phyloP scores from a whole-genome alignment of 2,329 filamentous ascomycete genomes.

The Venturia oleaginea region DNA sequence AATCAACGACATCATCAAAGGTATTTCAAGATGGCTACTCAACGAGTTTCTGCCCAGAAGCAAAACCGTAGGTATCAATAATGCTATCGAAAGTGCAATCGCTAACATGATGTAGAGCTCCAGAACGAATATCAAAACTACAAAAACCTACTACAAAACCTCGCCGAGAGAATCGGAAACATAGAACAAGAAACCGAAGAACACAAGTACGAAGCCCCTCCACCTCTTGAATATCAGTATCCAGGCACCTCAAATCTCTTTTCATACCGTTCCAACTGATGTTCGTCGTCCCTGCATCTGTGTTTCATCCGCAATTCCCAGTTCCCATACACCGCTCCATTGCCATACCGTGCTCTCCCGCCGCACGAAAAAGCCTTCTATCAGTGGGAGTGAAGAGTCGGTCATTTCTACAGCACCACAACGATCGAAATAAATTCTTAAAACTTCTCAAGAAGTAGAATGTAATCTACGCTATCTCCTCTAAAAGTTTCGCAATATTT shows the following conservation, averaged over 20 bases:
- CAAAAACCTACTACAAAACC: conserved; percentile 71
- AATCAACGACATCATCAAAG: conserved; percentile 5
- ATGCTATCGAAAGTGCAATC: not conserved
- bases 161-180: conserved; percentile 93
- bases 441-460: too few relatives aligned
- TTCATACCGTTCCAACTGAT: conserved; percentile 24
- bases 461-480: too few relatives aligned
- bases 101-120: conserved; percentile 48
- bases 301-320: not conserved
- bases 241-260: conserved; percentile 16
- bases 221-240: conserved; percentile 15
- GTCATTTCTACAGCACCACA: too few relatives aligned
- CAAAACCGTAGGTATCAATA: conserved; percentile 53
- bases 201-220: conserved; percentile 66
- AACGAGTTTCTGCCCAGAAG: conserved; percentile 53
- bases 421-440: too few relatives aligned
- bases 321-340: conserved; percentile 7
- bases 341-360: not conserved
- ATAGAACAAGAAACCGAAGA: conserved; percentile 97
- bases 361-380: not conserved
- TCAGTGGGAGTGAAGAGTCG: too few relatives aligned
- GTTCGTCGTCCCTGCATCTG: conserved; percentile 6
- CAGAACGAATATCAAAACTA: conserved; percentile 72
- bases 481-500: too few relatives aligned
- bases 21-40: conserved; percentile 34